Evolutionary conservation across 129 eudicot species (phyloP).

Genomic region (Flaveria trinervia): DNA sequence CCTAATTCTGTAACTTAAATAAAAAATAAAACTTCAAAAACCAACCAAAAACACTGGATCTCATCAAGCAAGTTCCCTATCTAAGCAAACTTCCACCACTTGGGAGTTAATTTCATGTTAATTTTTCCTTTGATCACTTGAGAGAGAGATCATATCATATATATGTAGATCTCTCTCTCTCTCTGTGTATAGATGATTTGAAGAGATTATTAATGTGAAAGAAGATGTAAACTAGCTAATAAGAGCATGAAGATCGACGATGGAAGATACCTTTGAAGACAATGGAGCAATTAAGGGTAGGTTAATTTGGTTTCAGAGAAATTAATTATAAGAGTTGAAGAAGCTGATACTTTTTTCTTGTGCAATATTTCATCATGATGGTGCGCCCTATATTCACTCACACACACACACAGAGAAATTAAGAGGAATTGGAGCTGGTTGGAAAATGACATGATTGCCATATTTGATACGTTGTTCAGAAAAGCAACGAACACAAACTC

Average conservation of each 20-base stretch:
- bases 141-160: neutral
- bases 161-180: neutral
- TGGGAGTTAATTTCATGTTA: too few relatives aligned
- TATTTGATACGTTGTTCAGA: conserved; percentile 29
- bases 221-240: conserved; percentile 1
- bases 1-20: conserved; percentile 6
- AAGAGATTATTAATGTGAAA: neutral
- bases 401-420: neutral
- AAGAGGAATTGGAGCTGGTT: conserved; percentile 18
- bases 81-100: too few relatives aligned
- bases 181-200: neutral
- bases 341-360: too few relatives aligned
- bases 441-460: conserved; percentile 29
- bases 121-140: too few relatives aligned
- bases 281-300: neutral
- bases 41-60: neutral
- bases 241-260: neutral
- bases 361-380: neutral
- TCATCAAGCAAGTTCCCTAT: neutral
- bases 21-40: neutral
- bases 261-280: conserved; percentile 19
- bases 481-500: conserved; percentile 22
- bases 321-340: too few relatives aligned
- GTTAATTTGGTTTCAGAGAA: too few relatives aligned
- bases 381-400: neutral